Evolutionary conservation across 768 basidiomycete genomes (phyloP), one percentile per base, ranked within the genome.

Genomic region (Collybia mongolica): DNA sequence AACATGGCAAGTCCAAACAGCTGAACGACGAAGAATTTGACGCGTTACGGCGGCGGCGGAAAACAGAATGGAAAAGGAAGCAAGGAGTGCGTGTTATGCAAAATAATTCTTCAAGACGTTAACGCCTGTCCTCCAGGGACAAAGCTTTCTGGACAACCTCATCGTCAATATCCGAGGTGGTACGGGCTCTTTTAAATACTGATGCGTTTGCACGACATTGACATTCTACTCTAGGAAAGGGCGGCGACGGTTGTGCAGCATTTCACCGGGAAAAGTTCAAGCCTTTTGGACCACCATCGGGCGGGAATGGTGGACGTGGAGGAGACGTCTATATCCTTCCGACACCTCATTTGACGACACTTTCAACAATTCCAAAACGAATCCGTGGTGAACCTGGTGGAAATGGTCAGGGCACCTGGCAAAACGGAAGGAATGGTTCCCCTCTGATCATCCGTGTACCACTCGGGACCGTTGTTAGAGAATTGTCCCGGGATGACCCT

Each of bases 221-320:
- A 38, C 35, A 39, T 18, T 6, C 26, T 42, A 44, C 35, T 35
- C n/a, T 58, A 90, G 94, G 93, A 14, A 83, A 79, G 60, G 95
- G 95, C 17, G 96, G 96, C 0, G 75, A 92, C 49, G 96, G 96
- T 19, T 91, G 93, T 54, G 91, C 88, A 19, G 94, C 96, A 5
- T 97, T 98, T 60, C 88, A 94, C 60, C 84, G 92, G 50, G 93
- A 96, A 70, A 91, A 92, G 62, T 93, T 80, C 67, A 82, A 82
- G 49, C 81, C 87, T 1, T 80, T 83, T 53, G 92, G 93, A 0
- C 93, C 94, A 0, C 93, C 96, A 0, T 95, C 93, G 8, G 96
- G 96, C 0, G 96, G 95, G 1, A 89, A 90, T 52, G 96, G 96
- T 14, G 96, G 94, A 2, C 78, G 79, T 40, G 96, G 95, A 22